phyloP scores from a whole-genome alignment of 2,329 filamentous ascomycete genomes.

The Zymoseptoria passerinii region DNA sequence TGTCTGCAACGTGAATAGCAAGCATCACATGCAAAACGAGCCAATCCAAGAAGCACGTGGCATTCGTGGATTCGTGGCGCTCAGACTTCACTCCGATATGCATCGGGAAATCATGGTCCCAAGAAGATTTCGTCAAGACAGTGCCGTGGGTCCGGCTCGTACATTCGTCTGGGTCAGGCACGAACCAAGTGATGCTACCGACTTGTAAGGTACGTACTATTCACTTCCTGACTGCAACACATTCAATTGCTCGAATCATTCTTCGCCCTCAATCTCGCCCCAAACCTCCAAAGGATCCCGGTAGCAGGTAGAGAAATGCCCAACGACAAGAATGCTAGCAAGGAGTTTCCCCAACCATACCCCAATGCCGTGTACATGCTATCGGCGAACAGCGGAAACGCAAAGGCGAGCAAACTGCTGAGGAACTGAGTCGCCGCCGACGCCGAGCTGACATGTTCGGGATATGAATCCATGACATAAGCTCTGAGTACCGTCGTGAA shows the following conservation, averaged over 20 bases:
- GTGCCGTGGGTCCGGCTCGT: neutral
- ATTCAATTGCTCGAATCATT: slow-evolving; percentile 5
- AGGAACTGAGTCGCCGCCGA: slow-evolving; percentile 41
- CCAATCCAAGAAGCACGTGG: neutral
- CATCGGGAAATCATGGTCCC: neutral
- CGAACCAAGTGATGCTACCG: too few relatives aligned
- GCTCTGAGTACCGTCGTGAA: slow-evolving; percentile 15
- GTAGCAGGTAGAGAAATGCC: slow-evolving; percentile 7
- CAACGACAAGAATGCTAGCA: slow-evolving; percentile 9
- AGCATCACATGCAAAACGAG: neutral
- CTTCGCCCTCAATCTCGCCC: slow-evolving; percentile 8
- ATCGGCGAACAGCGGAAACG: slow-evolving; percentile 44
- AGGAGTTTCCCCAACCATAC: slow-evolving; percentile 32
- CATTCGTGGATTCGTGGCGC: neutral
- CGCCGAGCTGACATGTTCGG: slow-evolving; percentile 40
- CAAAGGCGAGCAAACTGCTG: slow-evolving; percentile 39
- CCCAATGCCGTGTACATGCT: slow-evolving; percentile 30
- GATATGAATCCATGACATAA: slow-evolving; percentile 41
- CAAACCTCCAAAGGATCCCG: slow-evolving; percentile 9
- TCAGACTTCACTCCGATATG: neutral
- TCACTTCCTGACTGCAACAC: neutral
- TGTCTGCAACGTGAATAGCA: neutral
- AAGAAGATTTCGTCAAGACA: neutral
- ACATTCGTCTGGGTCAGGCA: too few relatives aligned
- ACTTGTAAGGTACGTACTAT: too few relatives aligned